phyloP scores from a whole-genome alignment of 164 flowering plant genomes.

The Kingdonia uniflora region DNA sequence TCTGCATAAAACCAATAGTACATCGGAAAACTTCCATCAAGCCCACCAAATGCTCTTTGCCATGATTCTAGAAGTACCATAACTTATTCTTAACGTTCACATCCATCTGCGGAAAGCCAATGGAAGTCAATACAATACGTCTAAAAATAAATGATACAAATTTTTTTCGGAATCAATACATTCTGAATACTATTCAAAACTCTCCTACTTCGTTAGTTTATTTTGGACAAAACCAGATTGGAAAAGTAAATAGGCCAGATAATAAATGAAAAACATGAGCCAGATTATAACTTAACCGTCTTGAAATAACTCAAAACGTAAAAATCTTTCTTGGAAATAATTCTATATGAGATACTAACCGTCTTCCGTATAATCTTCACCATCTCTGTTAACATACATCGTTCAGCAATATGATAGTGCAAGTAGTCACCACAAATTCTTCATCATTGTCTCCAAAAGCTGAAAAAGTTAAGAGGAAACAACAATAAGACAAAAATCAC shows the following conservation, averaged over 20 bases:
- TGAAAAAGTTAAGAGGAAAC: slow-evolving; percentile 12
- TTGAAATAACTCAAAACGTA: too few relatives aligned
- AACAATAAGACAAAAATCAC: too few relatives aligned
- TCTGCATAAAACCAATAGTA: neutral
- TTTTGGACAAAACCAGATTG: too few relatives aligned
- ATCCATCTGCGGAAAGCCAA: slow-evolving; percentile 49
- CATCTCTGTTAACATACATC: slow-evolving; percentile 78
- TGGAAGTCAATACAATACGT: neutral
- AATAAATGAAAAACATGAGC: neutral
- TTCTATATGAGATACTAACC: slow-evolving; percentile 28
- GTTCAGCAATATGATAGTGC: slow-evolving; percentile 94
- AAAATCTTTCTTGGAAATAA: too few relatives aligned
- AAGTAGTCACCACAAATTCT: slow-evolving; percentile 93
- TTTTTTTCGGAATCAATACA: too few relatives aligned
- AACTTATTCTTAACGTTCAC: slow-evolving; percentile 75
- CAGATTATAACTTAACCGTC: too few relatives aligned
- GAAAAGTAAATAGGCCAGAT: neutral
- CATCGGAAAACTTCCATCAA: slow-evolving; percentile 76
- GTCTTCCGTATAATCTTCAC: slow-evolving; percentile 76
- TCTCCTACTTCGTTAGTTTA: too few relatives aligned
- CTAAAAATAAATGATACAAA: too few relatives aligned
- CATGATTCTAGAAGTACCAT: slow-evolving; percentile 79
- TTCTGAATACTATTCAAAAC: too few relatives aligned
- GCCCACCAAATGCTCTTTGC: slow-evolving; percentile 99
- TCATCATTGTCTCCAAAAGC: slow-evolving; percentile 83